Percentiles rank a stretch among this genome's conserved stretches.
Evolutionary conservation across 371 early-diverging fungal species (phyloP).

Genomic region (Mucor velutinosus): DNA sequence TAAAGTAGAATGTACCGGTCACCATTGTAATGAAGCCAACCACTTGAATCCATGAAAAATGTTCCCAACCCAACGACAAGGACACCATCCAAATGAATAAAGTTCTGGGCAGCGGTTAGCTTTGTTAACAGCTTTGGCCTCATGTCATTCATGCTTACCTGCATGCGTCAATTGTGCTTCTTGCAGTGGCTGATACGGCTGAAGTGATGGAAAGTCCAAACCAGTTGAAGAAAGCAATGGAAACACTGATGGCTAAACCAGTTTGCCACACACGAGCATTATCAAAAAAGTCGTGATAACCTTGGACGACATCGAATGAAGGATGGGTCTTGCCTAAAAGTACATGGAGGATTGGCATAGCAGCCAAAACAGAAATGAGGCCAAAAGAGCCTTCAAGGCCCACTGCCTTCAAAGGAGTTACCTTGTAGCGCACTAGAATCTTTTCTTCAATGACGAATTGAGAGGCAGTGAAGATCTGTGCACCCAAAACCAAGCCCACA

Average conservation of each 20-base stretch:
- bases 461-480: slow-evolving; percentile 90
- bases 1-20: slow-evolving; percentile 91
- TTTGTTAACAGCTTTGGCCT: too few relatives aligned
- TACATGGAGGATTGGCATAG: slow-evolving; percentile 81
- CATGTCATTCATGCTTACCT: slow-evolving; percentile 31
- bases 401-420: slow-evolving; percentile 88
- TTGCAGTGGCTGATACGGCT: slow-evolving; percentile 82
- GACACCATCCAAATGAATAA: slow-evolving; percentile 94
- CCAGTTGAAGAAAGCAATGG: slow-evolving; percentile 94
- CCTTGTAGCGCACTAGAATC: slow-evolving; percentile 75
- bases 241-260: slow-evolving; percentile 80
- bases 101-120: slow-evolving; percentile 55
- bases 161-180: slow-evolving; percentile 95
- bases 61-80: slow-evolving; percentile 91
- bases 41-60: slow-evolving; percentile 89
- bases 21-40: slow-evolving; percentile 81
- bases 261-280: slow-evolving; percentile 71
- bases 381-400: slow-evolving; percentile 95
- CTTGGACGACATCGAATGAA: slow-evolving; percentile 79
- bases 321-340: slow-evolving; percentile 63
- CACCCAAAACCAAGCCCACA: slow-evolving; percentile 80
- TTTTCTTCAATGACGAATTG: slow-evolving; percentile 97
- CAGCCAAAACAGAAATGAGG: slow-evolving; percentile 65
- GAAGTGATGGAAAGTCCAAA: slow-evolving; percentile 92
- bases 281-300: slow-evolving; percentile 74